phyloP scores from a whole-genome alignment of 176 grass and related monocot species.

The Rhipidocladum racemiflorum region DNA sequence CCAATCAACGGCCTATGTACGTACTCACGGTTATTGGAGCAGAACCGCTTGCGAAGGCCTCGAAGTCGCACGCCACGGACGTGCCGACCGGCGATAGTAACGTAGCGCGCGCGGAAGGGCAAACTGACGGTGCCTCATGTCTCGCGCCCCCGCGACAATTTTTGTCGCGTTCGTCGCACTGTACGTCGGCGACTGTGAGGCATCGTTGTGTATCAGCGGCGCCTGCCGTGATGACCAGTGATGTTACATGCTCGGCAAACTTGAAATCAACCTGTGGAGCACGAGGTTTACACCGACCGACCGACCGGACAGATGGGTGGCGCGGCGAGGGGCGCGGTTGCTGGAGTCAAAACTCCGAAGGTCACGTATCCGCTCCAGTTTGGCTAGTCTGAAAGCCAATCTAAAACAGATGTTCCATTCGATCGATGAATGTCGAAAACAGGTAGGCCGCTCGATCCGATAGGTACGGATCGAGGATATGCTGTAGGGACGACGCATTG shows the following conservation, averaged over 20 bases:
- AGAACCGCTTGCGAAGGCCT: neutral
- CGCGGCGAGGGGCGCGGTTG: neutral
- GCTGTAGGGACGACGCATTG: neutral
- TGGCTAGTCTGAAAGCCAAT: neutral
- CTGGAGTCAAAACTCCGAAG: neutral
- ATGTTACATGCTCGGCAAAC: neutral
- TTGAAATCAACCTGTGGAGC: neutral
- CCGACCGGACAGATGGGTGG: neutral
- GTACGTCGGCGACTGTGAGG: neutral
- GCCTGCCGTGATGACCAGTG: no score
- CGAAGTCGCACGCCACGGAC: neutral
- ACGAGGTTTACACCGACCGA: neutral
- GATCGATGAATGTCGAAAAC: no score
- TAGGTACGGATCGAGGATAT: neutral
- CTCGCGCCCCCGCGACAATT: neutral
- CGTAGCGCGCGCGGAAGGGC: neutral
- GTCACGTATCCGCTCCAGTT: neutral
- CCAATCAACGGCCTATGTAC: neutral
- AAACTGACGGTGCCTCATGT: neutral
- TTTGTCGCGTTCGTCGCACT: neutral
- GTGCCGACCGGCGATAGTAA: no score
- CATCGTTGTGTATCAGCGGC: neutral
- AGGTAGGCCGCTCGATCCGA: neutral
- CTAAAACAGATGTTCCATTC: neutral
- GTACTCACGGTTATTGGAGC: neutral